Conservation (phyloP, 164 flowering plant genomes). For the Tetracentron sinense region DNA sequence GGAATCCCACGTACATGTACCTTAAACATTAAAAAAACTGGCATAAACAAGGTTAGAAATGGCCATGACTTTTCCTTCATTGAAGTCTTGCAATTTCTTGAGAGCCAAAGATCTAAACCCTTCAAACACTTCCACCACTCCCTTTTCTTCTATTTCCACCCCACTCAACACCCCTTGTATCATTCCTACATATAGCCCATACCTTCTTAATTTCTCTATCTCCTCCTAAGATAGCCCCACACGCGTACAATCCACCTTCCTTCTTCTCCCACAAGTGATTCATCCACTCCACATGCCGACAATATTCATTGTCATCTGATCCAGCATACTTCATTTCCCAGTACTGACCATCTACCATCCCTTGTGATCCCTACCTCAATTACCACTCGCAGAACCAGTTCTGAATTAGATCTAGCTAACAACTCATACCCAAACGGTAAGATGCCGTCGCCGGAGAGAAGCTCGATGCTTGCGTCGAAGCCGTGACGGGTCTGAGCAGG, state of each 20-base stretch:
- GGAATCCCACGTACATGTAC: no score
- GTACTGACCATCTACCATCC: slow-evolving; percentile 39
- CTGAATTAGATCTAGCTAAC: slow-evolving; percentile 35
- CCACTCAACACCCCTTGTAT: slow-evolving; percentile 25
- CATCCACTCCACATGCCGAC: slow-evolving; percentile 6
- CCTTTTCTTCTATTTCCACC: slow-evolving; percentile 11
- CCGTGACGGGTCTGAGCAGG: slow-evolving; percentile 19
- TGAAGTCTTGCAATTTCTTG: slow-evolving; percentile 28
- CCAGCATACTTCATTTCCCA: slow-evolving; percentile 8
- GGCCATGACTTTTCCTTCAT: slow-evolving; percentile 10
- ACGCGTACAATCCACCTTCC: slow-evolving; percentile 47
- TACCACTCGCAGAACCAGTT: slow-evolving; percentile 40
- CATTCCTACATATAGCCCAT: slow-evolving; percentile 50
- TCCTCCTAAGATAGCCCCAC: slow-evolving; percentile 62
- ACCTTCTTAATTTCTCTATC: slow-evolving; percentile 47
- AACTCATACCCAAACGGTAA: slow-evolving; percentile 50
- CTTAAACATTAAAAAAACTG: not conserved
- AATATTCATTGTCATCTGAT: slow-evolving; percentile 3
- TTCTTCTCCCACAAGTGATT: slow-evolving; percentile 29
- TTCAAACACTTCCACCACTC: slow-evolving; percentile 9
- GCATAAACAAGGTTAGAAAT: slow-evolving; percentile 16
- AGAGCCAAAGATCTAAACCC: slow-evolving; percentile 30
- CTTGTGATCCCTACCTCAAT: slow-evolving; percentile 58
- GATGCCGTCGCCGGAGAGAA: slow-evolving; percentile 48
- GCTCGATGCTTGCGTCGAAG: slow-evolving; percentile 42